These are phyloP conservation scores for Vachellia collinsii DNA, from an alignment of 306 rosid species.

Conservation along the genomic window DNA sequence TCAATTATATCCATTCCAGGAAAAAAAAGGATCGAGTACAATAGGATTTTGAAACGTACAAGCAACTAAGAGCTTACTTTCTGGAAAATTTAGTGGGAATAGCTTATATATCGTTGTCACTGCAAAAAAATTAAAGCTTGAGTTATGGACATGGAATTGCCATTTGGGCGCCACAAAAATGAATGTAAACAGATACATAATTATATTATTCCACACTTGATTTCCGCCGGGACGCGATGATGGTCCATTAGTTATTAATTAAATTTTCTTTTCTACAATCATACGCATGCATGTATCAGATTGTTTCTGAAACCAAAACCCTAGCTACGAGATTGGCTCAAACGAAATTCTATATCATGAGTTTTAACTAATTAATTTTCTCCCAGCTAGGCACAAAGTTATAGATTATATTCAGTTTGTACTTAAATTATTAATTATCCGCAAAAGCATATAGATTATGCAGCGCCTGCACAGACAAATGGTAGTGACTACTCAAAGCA, in stretches of 20 bases:
- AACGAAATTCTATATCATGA: not conserved
- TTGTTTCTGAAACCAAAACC: not conserved
- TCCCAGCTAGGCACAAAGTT: too few relatives aligned
- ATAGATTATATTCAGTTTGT: not conserved
- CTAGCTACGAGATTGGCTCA: not conserved
- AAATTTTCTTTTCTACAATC: not conserved
- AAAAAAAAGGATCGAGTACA: not conserved
- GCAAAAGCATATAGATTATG: too few relatives aligned
- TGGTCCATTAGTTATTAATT: not conserved
- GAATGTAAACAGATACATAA: not conserved
- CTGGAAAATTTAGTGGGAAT: slow-evolving; percentile 6
- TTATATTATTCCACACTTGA: not conserved
- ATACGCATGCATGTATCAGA: not conserved
- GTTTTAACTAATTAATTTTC: too few relatives aligned
- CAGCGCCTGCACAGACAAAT: not conserved
- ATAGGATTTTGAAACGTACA: not conserved
- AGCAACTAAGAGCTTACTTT: slow-evolving; percentile 7
- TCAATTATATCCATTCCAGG: not conserved
- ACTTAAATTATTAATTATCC: not conserved
- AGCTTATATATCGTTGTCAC: not conserved
- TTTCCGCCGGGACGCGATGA: not conserved
- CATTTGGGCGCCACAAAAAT: not conserved
- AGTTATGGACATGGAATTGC: not conserved
- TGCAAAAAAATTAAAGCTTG: not conserved
- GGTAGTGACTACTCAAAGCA: slow-evolving; percentile 7